Percentiles rank a stretch among this genome's conserved stretches.
phyloP scores from a whole-genome alignment of 2,329 filamentous ascomycete genomes.

The Pseudocercospora ulei region DNA sequence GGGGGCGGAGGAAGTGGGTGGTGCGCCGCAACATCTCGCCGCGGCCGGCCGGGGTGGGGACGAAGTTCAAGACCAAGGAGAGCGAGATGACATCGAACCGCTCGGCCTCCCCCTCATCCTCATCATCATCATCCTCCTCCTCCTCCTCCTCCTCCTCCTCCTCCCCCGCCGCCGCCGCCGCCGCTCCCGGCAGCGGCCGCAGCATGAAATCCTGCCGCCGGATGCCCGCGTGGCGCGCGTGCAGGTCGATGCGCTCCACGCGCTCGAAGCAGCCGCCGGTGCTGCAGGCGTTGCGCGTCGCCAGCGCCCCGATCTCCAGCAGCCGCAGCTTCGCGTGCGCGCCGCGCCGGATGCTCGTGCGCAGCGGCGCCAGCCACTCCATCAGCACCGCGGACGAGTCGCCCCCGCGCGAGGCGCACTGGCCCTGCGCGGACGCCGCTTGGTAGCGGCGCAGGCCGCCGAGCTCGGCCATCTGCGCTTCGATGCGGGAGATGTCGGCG shows the following conservation, averaged over 20 bases:
- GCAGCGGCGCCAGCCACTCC: slow-evolving; percentile 44
- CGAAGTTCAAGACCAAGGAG: slow-evolving; percentile 88
- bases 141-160: slow-evolving; percentile 7
- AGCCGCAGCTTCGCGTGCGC: slow-evolving; percentile 49
- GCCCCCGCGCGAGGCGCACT: slow-evolving; percentile 52
- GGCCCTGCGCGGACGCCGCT: slow-evolving; percentile 53
- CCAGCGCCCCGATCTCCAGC: slow-evolving; percentile 83
- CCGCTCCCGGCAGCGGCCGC: slow-evolving; percentile 55
- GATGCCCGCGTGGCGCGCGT: slow-evolving; percentile 74
- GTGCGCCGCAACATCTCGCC: slow-evolving; percentile 80
- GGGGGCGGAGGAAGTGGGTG: slow-evolving; percentile 53
- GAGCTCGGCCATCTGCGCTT: slow-evolving; percentile 45
- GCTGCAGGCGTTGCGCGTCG: slow-evolving; percentile 74
- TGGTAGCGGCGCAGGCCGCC: slow-evolving; percentile 54
- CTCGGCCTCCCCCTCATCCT: slow-evolving; percentile 47
- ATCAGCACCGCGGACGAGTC: slow-evolving; percentile 53
- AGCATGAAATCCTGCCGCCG: slow-evolving; percentile 90
- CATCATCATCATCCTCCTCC: no score
- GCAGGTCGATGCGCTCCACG: slow-evolving; percentile 74
- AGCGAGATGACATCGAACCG: slow-evolving; percentile 83
- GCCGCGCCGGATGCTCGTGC: background rate
- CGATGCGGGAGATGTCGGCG: slow-evolving; percentile 32
- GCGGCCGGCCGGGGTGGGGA: slow-evolving; percentile 62
- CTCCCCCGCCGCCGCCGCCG: slow-evolving; percentile 13
- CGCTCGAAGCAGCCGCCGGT: slow-evolving; percentile 60